Evolutionary conservation across 2,329 filamentous ascomycete species (phyloP).

Genomic region (Sordariomycetes sp.): DNA sequence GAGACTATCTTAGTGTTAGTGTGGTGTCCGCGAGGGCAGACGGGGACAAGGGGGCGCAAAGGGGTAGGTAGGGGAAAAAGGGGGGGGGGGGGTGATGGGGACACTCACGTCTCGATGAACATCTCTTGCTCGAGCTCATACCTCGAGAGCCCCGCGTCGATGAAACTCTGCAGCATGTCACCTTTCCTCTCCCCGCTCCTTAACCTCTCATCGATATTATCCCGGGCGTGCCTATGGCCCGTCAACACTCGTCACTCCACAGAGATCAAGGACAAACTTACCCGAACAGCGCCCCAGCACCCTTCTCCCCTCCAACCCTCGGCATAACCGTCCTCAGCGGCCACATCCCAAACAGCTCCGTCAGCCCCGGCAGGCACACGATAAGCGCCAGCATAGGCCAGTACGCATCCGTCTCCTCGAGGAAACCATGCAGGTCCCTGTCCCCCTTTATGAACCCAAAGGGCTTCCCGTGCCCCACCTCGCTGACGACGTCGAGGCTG

Average conservation of each 20-base stretch:
- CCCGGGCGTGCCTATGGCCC: slow-evolving; percentile 8
- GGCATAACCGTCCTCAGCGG: neutral
- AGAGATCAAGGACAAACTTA: slow-evolving; percentile 7
- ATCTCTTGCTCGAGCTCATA: slow-evolving; percentile 15
- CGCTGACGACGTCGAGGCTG: slow-evolving; percentile 38
- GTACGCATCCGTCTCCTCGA: slow-evolving; percentile 8
- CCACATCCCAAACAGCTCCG: neutral
- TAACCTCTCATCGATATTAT: slow-evolving; percentile 14
- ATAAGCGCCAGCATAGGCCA: neutral
- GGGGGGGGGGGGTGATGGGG: neutral
- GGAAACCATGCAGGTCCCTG: slow-evolving; percentile 25
- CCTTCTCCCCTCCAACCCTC: neutral
- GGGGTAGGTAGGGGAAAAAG: neutral
- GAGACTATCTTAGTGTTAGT: neutral
- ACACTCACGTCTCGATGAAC: slow-evolving; percentile 8
- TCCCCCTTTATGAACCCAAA: slow-evolving; percentile 34
- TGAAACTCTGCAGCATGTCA: slow-evolving; percentile 18
- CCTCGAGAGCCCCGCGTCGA: slow-evolving; percentile 13
- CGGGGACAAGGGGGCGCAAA: neutral
- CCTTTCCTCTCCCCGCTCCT: slow-evolving; percentile 12
- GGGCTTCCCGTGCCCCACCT: slow-evolving; percentile 31
- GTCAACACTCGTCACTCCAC: slow-evolving; percentile 3
- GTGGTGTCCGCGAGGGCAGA: too few species aligned
- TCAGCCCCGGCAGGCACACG: neutral
- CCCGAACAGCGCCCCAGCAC: neutral